phyloP scores from a whole-genome alignment of 2,329 filamentous ascomycete species.

The Calcarisporium arbuscula region DNA sequence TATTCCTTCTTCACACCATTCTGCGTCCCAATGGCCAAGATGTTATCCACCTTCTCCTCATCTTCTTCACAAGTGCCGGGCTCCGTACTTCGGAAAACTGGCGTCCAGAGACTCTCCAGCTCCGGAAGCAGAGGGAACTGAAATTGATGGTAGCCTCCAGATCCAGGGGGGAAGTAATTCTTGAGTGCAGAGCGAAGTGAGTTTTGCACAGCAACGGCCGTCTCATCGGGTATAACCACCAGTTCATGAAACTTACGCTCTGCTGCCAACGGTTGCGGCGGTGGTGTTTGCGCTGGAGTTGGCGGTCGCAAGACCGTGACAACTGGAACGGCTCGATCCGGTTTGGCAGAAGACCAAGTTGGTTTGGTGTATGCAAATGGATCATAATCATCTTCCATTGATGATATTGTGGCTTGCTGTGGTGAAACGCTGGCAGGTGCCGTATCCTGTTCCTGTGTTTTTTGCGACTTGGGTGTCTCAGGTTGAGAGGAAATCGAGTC shows the following conservation, averaged over 20 bases:
- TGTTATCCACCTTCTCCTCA: constrained; percentile 44
- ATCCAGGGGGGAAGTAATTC: constrained; percentile 42
- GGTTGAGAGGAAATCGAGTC: constrained; percentile 15
- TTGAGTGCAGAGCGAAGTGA: constrained; percentile 47
- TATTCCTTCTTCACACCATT: constrained; percentile 46
- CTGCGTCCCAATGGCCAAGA: constrained; percentile 54
- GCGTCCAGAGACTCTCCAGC: constrained; percentile 45
- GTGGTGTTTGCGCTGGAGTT: constrained; percentile 38
- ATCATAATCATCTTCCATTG: constrained; percentile 37
- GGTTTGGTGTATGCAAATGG: constrained; percentile 34
- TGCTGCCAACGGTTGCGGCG: constrained; percentile 24
- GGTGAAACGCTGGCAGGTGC: constrained; percentile 6
- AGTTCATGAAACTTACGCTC: constrained; percentile 41
- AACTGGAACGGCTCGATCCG: constrained; percentile 12
- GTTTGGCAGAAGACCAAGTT: constrained; percentile 17
- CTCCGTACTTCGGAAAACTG: constrained; percentile 38
- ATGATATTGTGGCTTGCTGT: neutral
- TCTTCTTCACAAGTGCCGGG: constrained; percentile 21
- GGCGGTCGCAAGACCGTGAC: constrained; percentile 29
- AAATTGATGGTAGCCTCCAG: constrained; percentile 41
- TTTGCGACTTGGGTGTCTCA: constrained; percentile 18
- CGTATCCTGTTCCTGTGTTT: constrained; percentile 6
- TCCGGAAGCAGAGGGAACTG: constrained; percentile 42
- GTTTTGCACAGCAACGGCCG: constrained; percentile 51
- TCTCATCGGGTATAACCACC: constrained; percentile 31